Evolutionary conservation across 805 yeast genomes (phyloP).

Genomic region (Candida ortonii): DNA sequence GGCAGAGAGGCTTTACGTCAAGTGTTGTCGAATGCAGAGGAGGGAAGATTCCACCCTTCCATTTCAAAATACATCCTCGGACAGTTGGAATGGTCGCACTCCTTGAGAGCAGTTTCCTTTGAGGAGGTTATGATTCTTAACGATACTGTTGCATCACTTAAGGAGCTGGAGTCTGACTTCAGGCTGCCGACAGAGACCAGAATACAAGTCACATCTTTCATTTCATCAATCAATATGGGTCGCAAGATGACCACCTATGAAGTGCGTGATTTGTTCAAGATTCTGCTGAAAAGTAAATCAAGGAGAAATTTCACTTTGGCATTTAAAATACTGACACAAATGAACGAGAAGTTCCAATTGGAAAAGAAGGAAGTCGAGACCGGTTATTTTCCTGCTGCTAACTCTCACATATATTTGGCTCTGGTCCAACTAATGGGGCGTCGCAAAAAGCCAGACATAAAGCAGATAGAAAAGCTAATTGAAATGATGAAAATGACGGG

Average conservation of each 20-base stretch:
- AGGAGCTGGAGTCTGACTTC: constrained; percentile 1
- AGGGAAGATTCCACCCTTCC: constrained; percentile 13
- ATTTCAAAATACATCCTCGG: constrained; percentile 17
- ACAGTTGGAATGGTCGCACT: constrained; percentile 14
- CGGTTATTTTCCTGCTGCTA: constrained; percentile 36
- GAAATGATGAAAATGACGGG: constrained; percentile 30
- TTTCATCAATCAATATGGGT: constrained; percentile 23
- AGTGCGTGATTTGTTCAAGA: constrained; percentile 22
- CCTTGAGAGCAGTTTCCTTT: constrained; percentile 12
- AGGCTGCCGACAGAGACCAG: constrained; percentile 8
- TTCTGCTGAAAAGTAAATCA: constrained; percentile 24
- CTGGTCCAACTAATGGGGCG: constrained; percentile 36
- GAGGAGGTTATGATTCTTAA: constrained; percentile 26
- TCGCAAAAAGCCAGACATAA: constrained; percentile 25
- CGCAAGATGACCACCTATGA: constrained; percentile 26
- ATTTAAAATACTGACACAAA: constrained; percentile 28
- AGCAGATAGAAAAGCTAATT: constrained; percentile 31
- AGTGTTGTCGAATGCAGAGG: constrained; percentile 10
- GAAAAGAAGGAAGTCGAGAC: constrained; percentile 8
- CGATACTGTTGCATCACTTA: constrained; percentile 13
- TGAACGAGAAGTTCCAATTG: constrained; percentile 24
- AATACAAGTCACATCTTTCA: constrained; percentile 9
- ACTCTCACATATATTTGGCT: constrained; percentile 40
- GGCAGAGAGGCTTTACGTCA: constrained; percentile 25
- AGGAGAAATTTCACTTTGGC: constrained; percentile 29